Evolutionary conservation across 108 stramenopile species (phyloP), one percentile per base, ranked within the genome.

Genomic region (Nitzschia sp.): DNA sequence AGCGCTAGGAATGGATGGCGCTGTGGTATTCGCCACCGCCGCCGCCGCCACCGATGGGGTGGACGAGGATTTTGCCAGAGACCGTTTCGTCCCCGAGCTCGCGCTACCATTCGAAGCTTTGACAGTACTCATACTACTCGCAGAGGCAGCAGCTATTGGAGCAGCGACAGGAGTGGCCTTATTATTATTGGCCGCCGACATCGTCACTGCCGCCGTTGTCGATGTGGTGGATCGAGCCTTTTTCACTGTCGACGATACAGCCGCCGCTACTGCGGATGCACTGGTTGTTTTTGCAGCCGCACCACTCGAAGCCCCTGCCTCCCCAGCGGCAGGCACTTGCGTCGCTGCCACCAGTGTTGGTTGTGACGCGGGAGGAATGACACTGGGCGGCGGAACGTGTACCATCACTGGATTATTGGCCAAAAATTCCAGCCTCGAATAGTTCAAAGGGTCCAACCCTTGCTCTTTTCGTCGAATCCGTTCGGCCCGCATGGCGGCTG

Each of bases 401-500:
- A n/a, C n/a, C 4, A 27, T 25, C 5, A 29, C 29, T 3, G 56
- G 28, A 57, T 29, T 33, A 29, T 57, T 57, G 5, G 56, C 28
- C 13, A 57, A 22, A 29, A 57, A 57, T 13, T 29, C 28, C 27
- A 57, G 27, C n/a, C 56, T 11, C 5, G 56, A 57, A 8, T 6
- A 57, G 31, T 57, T 57, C 3, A 9, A 9, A 27, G 23, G 19
- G 21, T 50, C 48, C 48, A 50, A n/a, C 4, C 48, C 48, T 4
- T 4, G 4, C 4, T 4, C 19, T 46, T 41, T 34, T 44, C 68
- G 53, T 15, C 64, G 53, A 3, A 71, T 41, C 1, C 83, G 77
- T 47, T 84, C 80, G 25, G 45, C 55, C 38, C 81, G 61, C 33
- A 78, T 60, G 17, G 53, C 69, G 26, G 56, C 57, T 19, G 73